phyloP scores from a whole-genome alignment of 1,284 basidiomycete genomes.

The Ustilago bromivora region DNA sequence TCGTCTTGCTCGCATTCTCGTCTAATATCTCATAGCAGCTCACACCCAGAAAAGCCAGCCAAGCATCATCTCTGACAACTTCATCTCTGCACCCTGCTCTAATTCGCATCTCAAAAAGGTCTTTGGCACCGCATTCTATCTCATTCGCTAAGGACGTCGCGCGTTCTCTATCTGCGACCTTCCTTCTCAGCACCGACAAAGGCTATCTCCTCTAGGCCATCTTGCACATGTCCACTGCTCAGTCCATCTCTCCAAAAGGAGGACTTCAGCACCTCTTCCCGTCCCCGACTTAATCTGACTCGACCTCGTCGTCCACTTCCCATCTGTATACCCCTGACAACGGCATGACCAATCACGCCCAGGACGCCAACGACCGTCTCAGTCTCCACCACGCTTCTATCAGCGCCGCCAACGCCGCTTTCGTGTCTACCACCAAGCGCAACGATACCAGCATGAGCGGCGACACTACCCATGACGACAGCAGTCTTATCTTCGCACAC shows the following conservation, averaged over 20 bases:
- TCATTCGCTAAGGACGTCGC: slow-evolving; percentile 6
- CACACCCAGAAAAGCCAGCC: background rate
- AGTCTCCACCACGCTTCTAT: slow-evolving; percentile 36
- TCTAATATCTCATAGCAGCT: slow-evolving; percentile 10
- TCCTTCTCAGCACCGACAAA: background rate
- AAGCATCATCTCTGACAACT: slow-evolving; percentile 9
- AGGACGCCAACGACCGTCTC: slow-evolving; percentile 28
- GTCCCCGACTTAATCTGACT: slow-evolving; percentile 55
- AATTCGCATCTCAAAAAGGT: slow-evolving; percentile 4
- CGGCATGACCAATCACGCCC: slow-evolving; percentile 19
- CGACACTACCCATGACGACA: slow-evolving; percentile 17
- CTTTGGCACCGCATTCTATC: background rate
- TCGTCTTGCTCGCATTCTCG: slow-evolving; percentile 10
- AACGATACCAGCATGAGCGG: slow-evolving; percentile 14
- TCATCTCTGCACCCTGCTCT: slow-evolving; percentile 1
- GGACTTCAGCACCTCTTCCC: slow-evolving; percentile 42
- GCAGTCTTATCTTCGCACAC: slow-evolving; percentile 33
- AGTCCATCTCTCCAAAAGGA: slow-evolving; percentile 42
- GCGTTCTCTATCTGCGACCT: slow-evolving; percentile 2
- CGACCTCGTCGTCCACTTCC: slow-evolving; percentile 46
- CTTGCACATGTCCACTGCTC: slow-evolving; percentile 46
- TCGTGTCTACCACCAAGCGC: slow-evolving; percentile 42
- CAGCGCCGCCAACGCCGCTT: slow-evolving; percentile 52
- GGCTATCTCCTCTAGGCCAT: background rate
- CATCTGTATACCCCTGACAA: slow-evolving; percentile 54